A percentile compares a stretch with the other conserved stretches of the same genome.
Evolutionary conservation across 208 protist genomes (phyloP).

Genomic region (Tritrichomonas musculus): DNA sequence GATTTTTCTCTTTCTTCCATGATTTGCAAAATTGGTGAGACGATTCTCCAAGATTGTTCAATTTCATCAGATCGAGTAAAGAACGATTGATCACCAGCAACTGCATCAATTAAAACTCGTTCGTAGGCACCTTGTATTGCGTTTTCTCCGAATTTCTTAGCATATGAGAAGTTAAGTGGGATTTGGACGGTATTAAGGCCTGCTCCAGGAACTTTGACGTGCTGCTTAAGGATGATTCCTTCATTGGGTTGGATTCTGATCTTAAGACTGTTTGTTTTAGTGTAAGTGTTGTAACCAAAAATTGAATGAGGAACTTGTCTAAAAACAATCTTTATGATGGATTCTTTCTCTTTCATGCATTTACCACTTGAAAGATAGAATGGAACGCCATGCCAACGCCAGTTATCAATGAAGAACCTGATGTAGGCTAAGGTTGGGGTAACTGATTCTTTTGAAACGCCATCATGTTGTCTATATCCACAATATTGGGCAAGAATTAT

Average conservation of each 20-base stretch:
- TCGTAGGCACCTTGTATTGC: background rate
- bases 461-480: conserved; percentile 61
- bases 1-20: background rate
- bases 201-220: conserved; percentile 55
- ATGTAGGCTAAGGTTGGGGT: conserved; percentile 71
- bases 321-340: conserved; percentile 63
- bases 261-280: conserved; percentile 62
- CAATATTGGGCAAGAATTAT: conserved; percentile 78
- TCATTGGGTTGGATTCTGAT: conserved; percentile 65
- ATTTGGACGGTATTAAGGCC: conserved; percentile 42
- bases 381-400: conserved; percentile 75
- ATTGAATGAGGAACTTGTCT: conserved; percentile 49
- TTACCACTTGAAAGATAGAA: conserved; percentile 79
- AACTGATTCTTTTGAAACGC: conserved; percentile 63
- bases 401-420: conserved; percentile 71
- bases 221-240: conserved; percentile 62
- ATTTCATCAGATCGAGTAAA: conserved; percentile 16
- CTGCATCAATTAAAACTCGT: background rate
- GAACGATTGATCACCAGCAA: conserved; percentile 26
- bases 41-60: conserved; percentile 4
- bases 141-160: conserved; percentile 43
- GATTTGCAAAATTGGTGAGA: background rate
- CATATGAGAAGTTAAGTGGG: conserved; percentile 61
- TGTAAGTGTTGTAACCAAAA: conserved; percentile 44
- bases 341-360: conserved; percentile 45